Conservation (phyloP, 2,329 filamentous ascomycete genomes). For the Trichophyton equinum region DNA sequence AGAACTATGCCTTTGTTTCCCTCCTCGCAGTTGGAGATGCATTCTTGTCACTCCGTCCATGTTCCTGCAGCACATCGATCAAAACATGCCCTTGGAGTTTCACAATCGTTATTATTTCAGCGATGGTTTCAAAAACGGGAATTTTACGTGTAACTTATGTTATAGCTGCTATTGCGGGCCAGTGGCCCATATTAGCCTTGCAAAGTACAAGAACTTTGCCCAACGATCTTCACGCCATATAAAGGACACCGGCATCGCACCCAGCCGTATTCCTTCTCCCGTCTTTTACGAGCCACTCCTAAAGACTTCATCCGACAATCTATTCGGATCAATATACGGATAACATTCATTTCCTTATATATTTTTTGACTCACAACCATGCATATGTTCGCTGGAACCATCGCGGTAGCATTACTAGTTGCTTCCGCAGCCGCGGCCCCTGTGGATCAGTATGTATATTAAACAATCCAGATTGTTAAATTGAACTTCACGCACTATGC, state of each 20-base stretch:
- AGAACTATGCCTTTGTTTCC: background rate
- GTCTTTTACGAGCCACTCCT: background rate
- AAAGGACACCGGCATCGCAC: background rate
- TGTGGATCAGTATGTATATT: background rate
- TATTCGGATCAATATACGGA: background rate
- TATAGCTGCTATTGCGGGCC: background rate
- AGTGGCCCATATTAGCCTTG: background rate
- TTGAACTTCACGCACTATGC: background rate
- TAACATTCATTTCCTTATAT: background rate
- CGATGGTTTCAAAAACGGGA: too few relatives aligned
- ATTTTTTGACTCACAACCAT: background rate
- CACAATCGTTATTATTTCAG: too few relatives aligned
- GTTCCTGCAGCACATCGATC: background rate
- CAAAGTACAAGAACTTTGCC: background rate
- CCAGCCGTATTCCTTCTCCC: background rate
- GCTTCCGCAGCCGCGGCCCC: background rate
- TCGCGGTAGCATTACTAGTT: conserved; percentile 1
- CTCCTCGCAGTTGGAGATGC: background rate
- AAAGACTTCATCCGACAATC: background rate
- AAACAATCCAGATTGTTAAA: too few relatives aligned
- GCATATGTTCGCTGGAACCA: background rate
- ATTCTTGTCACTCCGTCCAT: background rate
- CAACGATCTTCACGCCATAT: background rate
- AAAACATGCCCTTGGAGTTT: too few relatives aligned
- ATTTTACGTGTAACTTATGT: background rate